Evolutionary conservation across 2,329 filamentous ascomycete genomes (phyloP), one percentile per base, ranked within the genome.

Genomic region (Raffaelea deltoideospora): DNA sequence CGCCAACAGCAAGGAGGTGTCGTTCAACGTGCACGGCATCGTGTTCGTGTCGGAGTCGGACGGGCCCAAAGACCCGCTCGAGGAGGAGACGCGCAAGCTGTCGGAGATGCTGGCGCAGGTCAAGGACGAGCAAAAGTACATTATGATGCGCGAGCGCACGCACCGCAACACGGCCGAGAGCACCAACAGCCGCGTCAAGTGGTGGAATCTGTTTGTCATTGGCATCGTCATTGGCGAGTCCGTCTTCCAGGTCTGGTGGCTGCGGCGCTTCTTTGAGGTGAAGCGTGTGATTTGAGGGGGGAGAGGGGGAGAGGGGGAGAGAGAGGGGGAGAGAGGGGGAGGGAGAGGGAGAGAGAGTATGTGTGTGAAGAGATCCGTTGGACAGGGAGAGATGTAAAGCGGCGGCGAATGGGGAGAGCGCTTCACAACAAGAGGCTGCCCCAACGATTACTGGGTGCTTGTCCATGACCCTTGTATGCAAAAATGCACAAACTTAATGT

Each of bases 141-240:
- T 98, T 53, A 77, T 98, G 44, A 65, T 96, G 41, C 81, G 90
- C 50, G 90, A 98, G 65, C 75, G 90, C 53, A 94, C 84, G 48
- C 90, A 98, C 69, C 76, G 90, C 56, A 98, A 98, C 66, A 98
- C 90, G 10, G 90, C 90, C 45, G 90, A 98, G 67, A 95, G 87
- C 71, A 98, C 90, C 52, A 98, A 98, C 61, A 73, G 76, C 49
- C 74, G 90, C 47, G 90, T 98, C 57, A 98, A 98, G 69, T 98
- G 90, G 90, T 98, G 90, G 90, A 95, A 90, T 60, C 72, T 96
- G 50, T 96, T 96, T 61, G 87, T 98, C 61, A 76, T 98, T 46
- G 72, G 76, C 39, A 77, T 96, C 35, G 72, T 98, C 44, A 69
- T 92, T 47, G 86, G 81, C 51, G 85, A 96, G 66, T 90, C 86